A percentile compares a stretch with the other conserved stretches of the same genome.
phyloP scores from a whole-genome alignment of 202 grass and related monocot species.

The Schoenoplectus triqueter region DNA sequence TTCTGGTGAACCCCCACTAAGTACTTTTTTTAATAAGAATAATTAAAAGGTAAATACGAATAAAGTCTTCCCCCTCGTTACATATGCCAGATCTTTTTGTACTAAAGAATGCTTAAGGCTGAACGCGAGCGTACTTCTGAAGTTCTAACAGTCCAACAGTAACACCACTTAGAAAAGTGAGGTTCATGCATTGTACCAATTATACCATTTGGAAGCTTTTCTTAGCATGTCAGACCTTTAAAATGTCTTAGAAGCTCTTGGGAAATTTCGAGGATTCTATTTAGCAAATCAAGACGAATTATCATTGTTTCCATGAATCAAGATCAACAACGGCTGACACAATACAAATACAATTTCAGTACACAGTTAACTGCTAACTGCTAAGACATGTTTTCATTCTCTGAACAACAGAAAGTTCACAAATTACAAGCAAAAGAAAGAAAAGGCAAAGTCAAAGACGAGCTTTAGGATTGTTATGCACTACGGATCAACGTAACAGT shows the following conservation, averaged over 20 bases:
- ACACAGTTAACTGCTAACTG: conserved; percentile 4
- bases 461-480: neutral
- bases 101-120: neutral
- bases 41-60: neutral
- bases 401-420: conserved; percentile 7
- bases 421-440: neutral
- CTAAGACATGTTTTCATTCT: neutral
- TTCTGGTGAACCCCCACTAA: too few species aligned
- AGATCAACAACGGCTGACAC: conserved; percentile 15
- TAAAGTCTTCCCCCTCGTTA: neutral
- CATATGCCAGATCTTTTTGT: neutral
- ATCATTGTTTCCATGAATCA: neutral
- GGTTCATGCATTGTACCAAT: neutral
- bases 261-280: neutral
- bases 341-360: conserved; percentile 18
- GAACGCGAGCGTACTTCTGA: neutral
- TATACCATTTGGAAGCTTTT: neutral
- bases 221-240: neutral
- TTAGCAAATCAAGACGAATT: neutral
- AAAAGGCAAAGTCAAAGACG: neutral
- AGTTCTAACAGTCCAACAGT: neutral
- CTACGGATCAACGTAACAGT: conserved; percentile 58
- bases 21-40: neutral
- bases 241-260: neutral
- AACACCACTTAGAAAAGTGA: neutral